Conservation (phyloP, 495 filamentous ascomycete genomes). For the Bryoglossum gracile region DNA sequence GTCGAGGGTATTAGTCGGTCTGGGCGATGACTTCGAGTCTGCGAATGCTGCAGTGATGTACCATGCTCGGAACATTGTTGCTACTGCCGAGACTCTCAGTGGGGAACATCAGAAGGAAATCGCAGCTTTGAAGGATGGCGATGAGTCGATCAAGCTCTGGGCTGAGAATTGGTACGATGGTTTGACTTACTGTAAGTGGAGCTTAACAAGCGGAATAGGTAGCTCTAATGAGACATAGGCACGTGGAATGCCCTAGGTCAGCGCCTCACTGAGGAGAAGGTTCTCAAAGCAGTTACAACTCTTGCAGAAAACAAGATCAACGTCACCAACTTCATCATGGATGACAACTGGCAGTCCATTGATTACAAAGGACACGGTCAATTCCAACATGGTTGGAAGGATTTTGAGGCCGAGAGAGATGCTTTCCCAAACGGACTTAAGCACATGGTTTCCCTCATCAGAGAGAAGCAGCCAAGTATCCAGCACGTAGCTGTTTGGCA, state of each 20-base stretch:
- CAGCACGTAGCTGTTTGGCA: slow-evolving; percentile 92
- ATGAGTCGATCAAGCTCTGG: slow-evolving; percentile 54
- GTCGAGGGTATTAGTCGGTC: slow-evolving; percentile 63
- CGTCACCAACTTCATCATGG: slow-evolving; percentile 79
- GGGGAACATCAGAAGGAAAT: slow-evolving; percentile 38
- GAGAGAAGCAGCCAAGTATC: slow-evolving; percentile 62
- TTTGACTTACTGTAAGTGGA: slow-evolving; percentile 49
- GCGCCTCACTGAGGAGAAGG: slow-evolving; percentile 68
- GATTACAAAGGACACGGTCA: slow-evolving; percentile 39
- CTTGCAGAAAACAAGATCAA: slow-evolving; percentile 66
- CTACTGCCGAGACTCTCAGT: slow-evolving; percentile 24
- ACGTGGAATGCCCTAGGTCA: slow-evolving; percentile 95
- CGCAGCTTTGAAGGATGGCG: slow-evolving; percentile 31
- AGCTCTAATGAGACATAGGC: slow-evolving; percentile 32
- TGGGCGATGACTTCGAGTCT: slow-evolving; percentile 67
- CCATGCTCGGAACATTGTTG: slow-evolving; percentile 66
- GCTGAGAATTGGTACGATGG: slow-evolving; percentile 87
- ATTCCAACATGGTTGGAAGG: slow-evolving; percentile 49
- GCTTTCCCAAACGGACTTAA: slow-evolving; percentile 77
- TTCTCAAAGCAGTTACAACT: slow-evolving; percentile 63
- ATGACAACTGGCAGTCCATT: slow-evolving; percentile 93
- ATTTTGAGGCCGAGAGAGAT: slow-evolving; percentile 76
- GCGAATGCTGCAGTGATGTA: slow-evolving; percentile 80
- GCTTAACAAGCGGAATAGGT: no score
- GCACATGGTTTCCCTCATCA: slow-evolving; percentile 58